Evolutionary conservation across 805 yeast species (phyloP).

Genomic region (Henningerozyma blattae): DNA sequence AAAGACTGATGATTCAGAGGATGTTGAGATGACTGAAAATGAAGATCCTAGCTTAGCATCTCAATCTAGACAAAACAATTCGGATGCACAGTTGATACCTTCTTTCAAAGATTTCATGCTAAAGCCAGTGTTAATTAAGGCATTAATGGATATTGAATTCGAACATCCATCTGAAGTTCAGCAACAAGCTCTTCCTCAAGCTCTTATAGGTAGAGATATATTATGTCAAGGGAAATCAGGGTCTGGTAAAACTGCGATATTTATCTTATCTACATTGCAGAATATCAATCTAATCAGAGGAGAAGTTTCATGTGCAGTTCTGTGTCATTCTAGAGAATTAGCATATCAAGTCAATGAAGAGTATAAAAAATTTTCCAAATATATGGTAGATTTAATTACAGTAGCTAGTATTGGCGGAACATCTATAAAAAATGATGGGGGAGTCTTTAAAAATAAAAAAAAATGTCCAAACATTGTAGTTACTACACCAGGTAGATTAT

Average conservation of each 20-base stretch:
- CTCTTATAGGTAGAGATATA: conserved; percentile 95
- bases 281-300: conserved; percentile 97
- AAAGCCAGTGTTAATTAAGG: conserved; percentile 94
- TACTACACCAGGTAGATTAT: conserved; percentile 97
- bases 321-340: conserved; percentile 97
- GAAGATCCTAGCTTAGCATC: too few species aligned
- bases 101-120: conserved; percentile 91
- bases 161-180: conserved; percentile 99
- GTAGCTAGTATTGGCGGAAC: conserved; percentile 97
- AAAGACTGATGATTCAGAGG: too few species aligned
- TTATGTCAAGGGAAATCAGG: conserved; percentile 99
- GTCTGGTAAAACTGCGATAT: conserved; percentile 98
- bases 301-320: conserved; percentile 85
- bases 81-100: too few species aligned
- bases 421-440: conserved; percentile 73
- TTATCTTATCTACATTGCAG: conserved; percentile 89
- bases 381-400: conserved; percentile 95
- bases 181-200: conserved; percentile 96
- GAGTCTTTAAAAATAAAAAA: conserved; percentile 79
- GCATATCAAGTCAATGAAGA: conserved; percentile 98
- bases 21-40: too few species aligned
- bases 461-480: conserved; percentile 94
- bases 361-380: conserved; percentile 93
- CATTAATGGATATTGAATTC: conserved; percentile 97
- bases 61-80: too few species aligned